Evolutionary conservation across 306 rosid species (phyloP).

Genomic region (Cicer arietinum): DNA sequence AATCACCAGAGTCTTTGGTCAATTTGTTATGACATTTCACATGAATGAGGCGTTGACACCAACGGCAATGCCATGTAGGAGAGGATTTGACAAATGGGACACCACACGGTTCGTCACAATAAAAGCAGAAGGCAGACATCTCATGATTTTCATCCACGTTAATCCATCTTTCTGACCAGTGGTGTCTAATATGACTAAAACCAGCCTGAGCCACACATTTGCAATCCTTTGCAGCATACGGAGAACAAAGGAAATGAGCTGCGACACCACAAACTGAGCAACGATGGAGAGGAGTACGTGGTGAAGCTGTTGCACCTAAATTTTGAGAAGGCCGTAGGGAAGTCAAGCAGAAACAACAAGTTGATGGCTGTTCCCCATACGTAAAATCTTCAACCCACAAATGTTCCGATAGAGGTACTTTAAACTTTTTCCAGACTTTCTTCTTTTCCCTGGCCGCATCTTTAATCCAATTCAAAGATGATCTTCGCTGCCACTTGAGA

Average conservation of each 20-base stretch:
- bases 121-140: conserved; percentile 63
- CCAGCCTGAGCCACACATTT: conserved; percentile 84
- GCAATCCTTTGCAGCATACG: conserved; percentile 70
- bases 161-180: conserved; percentile 87
- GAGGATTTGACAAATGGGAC: conserved; percentile 79
- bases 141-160: conserved; percentile 70
- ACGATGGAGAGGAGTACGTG: conserved; percentile 63
- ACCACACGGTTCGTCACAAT: conserved; percentile 78
- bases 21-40: conserved; percentile 76
- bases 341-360: conserved; percentile 77
- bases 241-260: conserved; percentile 77
- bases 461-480: conserved; percentile 73
- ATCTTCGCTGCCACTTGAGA: conserved; percentile 75
- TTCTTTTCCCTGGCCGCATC: conserved; percentile 82
- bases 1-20: conserved; percentile 64
- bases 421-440: conserved; percentile 70
- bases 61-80: conserved; percentile 82
- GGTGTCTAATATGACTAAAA: conserved; percentile 67
- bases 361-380: conserved; percentile 67
- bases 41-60: conserved; percentile 86
- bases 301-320: conserved; percentile 59
- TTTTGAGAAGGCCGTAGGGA: conserved; percentile 68
- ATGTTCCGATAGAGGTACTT: conserved; percentile 67
- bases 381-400: conserved; percentile 73
- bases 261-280: conserved; percentile 87